Evolutionary conservation across 2,329 filamentous ascomycete species (phyloP), one percentile per base, ranked within the genome.

Genomic region (Xylariaceae sp.): DNA sequence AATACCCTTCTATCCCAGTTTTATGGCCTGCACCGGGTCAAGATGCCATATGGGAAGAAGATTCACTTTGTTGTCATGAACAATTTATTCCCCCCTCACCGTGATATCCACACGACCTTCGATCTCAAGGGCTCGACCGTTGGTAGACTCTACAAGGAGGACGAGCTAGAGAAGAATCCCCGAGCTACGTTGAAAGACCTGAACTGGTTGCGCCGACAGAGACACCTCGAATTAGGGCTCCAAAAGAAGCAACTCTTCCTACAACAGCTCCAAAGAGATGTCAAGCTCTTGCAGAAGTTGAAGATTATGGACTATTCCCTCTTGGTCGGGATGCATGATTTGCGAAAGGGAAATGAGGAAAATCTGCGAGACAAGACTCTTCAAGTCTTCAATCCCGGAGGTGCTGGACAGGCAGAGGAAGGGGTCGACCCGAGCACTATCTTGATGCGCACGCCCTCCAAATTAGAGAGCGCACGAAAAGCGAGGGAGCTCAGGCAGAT

Each of bases 1-100:
- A 95, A 98, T 68, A 98, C 94, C 0, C 77, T 98, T 21, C 83
- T 98, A 40, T 97, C 92, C 17, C 93, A 98, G 62, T 98, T 98
- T 64, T 98, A 97, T 63, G 93, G 93, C 39, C 76, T 98, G 16
- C 93, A 98, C 68, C 84, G 93, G 49, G 93, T 98, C 60, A 98
- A 98, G 77, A 94, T 96, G 74, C 90, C 92, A 0, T 97, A 95
- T 64, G 93, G 93, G 52, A 86, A 92, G 63, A 98, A 98, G 72
- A 96, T 97, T 44, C 93, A 98, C 68, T 98, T 98, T 59, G 93
- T 98, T 49, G 91, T 98, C 64, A 98, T 98, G 93, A 98, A 98
- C 74, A 98, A 98, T 66, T 79, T 98, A 14, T 98, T 98, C 62
- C 93, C 93, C 11, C 92, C 93, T 6, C 93, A 98, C 69, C 82